phyloP scores from a whole-genome alignment of 257 asterid species.

The Forsythia suspensa region DNA sequence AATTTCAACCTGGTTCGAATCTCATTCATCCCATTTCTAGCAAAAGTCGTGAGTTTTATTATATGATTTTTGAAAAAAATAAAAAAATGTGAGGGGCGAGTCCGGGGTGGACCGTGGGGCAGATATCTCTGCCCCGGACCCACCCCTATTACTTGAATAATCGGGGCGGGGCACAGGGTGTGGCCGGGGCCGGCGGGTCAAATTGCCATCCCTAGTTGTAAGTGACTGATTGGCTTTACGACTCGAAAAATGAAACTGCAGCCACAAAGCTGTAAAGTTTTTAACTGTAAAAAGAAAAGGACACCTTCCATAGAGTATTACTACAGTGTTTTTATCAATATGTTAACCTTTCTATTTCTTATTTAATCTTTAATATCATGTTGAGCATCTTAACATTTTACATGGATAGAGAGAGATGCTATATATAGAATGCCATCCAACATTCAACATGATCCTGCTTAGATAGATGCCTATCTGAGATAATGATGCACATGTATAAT shows the following conservation, averaged over 20 bases:
- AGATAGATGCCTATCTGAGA: constrained; percentile 3
- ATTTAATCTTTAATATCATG: background rate
- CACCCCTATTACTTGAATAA: no score
- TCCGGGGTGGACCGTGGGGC: no score
- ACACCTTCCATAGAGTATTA: background rate
- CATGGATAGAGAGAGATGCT: background rate
- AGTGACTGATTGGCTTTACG: constrained; percentile 3
- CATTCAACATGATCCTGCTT: background rate
- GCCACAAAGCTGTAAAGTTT: background rate
- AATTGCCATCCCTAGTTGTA: background rate
- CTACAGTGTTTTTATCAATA: no score
- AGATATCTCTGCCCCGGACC: no score
- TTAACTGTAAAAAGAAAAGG: background rate
- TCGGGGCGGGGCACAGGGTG: no score
- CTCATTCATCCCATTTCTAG: no score
- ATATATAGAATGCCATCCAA: background rate
- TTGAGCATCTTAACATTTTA: background rate
- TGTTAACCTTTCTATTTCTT: background rate
- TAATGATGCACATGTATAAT: background rate
- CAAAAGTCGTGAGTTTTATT: no score
- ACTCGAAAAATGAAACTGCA: background rate
- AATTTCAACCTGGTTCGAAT: no score
- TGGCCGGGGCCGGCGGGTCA: no score
- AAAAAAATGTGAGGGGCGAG: no score
- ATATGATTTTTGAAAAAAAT: no score